Conservation (phyloP, 1,284 basidiomycete genomes). For the Ceratobasidium theobromae region DNA sequence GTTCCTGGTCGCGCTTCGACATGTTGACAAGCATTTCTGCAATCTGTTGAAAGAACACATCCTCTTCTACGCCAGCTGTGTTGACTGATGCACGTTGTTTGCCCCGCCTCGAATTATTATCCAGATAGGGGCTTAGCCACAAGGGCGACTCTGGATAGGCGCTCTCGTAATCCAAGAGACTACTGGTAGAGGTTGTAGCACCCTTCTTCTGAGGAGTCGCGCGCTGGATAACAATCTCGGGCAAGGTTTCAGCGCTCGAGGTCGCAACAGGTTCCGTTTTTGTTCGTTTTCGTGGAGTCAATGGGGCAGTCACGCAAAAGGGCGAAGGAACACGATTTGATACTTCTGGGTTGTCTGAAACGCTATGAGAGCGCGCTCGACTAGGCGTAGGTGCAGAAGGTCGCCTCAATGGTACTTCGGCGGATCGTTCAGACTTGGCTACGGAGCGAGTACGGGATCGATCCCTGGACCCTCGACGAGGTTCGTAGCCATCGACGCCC, state of each 20-base stretch:
- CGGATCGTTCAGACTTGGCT: conserved; percentile 5
- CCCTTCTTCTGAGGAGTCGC: conserved; percentile 8
- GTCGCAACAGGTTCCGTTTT: conserved; percentile 32
- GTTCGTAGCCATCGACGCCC: background rate
- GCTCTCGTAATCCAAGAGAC: conserved; percentile 29
- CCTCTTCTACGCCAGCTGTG: conserved; percentile 60
- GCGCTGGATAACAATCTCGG: conserved; percentile 20
- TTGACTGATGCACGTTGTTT: conserved; percentile 35
- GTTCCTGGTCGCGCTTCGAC: conserved; percentile 46
- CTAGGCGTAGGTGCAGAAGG: conserved; percentile 32
- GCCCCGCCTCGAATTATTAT: background rate
- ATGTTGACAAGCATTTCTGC: conserved; percentile 76
- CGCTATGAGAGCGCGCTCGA: conserved; percentile 27
- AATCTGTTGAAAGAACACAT: conserved; percentile 77
- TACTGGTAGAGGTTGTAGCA: conserved; percentile 28
- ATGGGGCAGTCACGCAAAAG: conserved; percentile 38
- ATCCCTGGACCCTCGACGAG: background rate
- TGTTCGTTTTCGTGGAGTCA: conserved; percentile 42
- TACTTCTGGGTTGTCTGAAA: conserved; percentile 28
- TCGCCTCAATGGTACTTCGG: conserved; percentile 3
- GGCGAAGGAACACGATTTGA: conserved; percentile 41
- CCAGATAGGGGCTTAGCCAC: background rate
- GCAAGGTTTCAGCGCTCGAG: background rate
- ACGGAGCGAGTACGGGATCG: background rate
- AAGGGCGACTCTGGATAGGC: background rate